Conservation (phyloP, 371 early-diverging fungal species). For the Dinochytrium kinnereticum region DNA sequence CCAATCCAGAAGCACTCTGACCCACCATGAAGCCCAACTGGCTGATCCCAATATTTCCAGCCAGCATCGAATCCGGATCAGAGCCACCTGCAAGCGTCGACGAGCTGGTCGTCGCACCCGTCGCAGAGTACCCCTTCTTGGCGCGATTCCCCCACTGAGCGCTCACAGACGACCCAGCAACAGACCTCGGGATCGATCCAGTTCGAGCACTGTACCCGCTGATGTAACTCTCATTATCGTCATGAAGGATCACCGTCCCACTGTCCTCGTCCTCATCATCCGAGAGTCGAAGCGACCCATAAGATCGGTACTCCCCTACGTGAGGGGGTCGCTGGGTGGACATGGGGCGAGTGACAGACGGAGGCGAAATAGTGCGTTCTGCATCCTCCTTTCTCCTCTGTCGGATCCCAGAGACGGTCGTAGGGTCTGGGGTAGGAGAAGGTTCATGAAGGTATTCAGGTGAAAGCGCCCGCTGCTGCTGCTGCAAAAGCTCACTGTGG, state of each 20-base stretch:
- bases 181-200: background rate
- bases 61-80: background rate
- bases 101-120: background rate
- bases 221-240: background rate
- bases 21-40: conserved; percentile 7
- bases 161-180: conserved; percentile 8
- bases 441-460: conserved; percentile 1
- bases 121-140: background rate
- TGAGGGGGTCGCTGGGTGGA: too few relatives aligned
- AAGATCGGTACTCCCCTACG: background rate
- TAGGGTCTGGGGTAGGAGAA: conserved; percentile 10
- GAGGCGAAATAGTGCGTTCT: background rate
- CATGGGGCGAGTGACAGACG: background rate
- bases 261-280: conserved; percentile 18
- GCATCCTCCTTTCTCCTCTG: background rate
- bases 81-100: background rate
- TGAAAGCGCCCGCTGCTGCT: background rate
- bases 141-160: background rate
- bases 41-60: background rate
- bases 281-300: conserved; percentile 12
- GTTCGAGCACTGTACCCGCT: conserved; percentile 11
- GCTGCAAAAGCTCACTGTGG: conserved; percentile 16
- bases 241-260: conserved; percentile 6
- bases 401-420: conserved; percentile 1
- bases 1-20: background rate